Evolutionary conservation across 2,329 filamentous ascomycete species (phyloP).

Genomic region (Colletotrichum sp.): DNA sequence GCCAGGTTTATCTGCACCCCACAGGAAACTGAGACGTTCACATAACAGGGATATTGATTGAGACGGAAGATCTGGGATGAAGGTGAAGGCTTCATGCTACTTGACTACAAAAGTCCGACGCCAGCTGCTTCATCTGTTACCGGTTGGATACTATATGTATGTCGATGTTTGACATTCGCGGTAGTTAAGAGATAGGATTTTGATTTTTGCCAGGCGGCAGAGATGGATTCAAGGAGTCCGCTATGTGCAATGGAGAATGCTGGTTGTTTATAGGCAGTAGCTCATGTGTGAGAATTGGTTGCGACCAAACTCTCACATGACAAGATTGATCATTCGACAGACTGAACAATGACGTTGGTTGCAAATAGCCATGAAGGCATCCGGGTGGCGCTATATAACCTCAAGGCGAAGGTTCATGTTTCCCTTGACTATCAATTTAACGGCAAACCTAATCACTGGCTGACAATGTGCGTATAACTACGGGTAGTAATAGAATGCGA

Average conservation of each 20-base stretch:
- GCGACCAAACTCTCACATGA: background rate
- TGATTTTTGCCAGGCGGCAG: background rate
- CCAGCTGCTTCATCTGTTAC: background rate
- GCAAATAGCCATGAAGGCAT: background rate
- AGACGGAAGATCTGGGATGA: background rate
- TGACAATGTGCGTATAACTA: background rate
- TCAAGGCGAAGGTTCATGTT: background rate
- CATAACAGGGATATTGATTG: background rate
- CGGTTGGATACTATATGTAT: background rate
- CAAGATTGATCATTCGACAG: background rate
- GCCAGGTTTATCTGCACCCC: background rate
- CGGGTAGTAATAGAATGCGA: background rate
- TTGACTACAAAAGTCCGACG: background rate
- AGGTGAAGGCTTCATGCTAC: background rate
- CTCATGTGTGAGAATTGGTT: background rate
- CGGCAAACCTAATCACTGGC: background rate
- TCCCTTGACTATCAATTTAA: background rate
- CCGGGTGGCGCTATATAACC: background rate
- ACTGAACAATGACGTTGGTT: background rate
- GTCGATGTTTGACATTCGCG: background rate
- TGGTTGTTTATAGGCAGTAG: accelerated
- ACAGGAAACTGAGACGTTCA: background rate
- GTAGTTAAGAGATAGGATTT: background rate
- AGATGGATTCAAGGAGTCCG: background rate
- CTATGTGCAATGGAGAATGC: background rate